A percentile compares a stretch with the other conserved stretches of the same genome.
These are phyloP conservation scores for Phytophthora pinifolia DNA, from an alignment of 352 stramenopile genomes.

Conservation along the genomic window DNA sequence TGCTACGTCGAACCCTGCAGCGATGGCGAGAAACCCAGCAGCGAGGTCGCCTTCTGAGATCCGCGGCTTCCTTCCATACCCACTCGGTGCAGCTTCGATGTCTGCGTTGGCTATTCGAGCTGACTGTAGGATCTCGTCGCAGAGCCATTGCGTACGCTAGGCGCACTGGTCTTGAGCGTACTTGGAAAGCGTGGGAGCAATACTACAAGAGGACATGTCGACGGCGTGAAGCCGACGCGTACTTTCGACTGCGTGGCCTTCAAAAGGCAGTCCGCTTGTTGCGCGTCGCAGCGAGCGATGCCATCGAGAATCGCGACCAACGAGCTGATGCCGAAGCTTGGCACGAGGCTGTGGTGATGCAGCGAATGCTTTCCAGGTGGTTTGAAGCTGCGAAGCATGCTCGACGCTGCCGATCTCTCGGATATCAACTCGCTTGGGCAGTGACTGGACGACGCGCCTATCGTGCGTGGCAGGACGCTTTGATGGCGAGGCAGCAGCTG, in stretches of 20 bases:
- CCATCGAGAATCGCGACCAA: conserved; percentile 7
- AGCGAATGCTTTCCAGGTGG: conserved; percentile 17
- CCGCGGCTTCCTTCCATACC: conserved; percentile 9
- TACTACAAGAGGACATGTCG: conserved; percentile 10
- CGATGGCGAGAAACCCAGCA: conserved; percentile 19
- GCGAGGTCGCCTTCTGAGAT: neutral
- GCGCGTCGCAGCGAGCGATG: neutral
- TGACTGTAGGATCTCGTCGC: conserved; percentile 13
- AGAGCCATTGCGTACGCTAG: conserved; percentile 11
- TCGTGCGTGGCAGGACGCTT: conserved; percentile 15
- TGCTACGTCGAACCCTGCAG: conserved; percentile 1
- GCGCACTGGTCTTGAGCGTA: conserved; percentile 1
- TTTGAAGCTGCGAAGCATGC: conserved; percentile 3
- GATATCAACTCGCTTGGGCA: conserved; percentile 13
- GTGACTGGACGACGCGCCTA: conserved; percentile 17
- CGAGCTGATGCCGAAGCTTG: conserved; percentile 26
- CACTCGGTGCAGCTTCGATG: conserved; percentile 5
- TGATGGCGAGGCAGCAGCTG: conserved; percentile 15
- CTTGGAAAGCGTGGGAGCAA: conserved; percentile 11
- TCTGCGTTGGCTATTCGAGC: conserved; percentile 3
- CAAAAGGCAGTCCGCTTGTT: conserved; percentile 19
- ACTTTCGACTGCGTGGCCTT: conserved; percentile 17
- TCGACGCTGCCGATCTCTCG: conserved; percentile 8
- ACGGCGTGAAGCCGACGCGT: conserved; percentile 8
- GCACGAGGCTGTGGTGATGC: conserved; percentile 24